Evolutionary conservation across 2,329 filamentous ascomycete species (phyloP).

Genomic region (Claviceps spartinae): DNA sequence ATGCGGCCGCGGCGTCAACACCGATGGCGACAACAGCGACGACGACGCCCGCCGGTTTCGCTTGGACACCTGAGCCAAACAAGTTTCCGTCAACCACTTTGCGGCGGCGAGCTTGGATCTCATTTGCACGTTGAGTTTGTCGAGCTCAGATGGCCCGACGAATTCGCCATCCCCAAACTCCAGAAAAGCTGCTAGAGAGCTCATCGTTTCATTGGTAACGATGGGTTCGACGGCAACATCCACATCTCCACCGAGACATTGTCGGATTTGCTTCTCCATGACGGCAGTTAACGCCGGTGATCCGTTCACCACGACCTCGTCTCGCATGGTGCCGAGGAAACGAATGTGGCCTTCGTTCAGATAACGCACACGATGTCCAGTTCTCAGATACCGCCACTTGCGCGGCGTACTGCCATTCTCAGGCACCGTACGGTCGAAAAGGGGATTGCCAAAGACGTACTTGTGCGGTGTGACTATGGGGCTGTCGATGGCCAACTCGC

Average conservation of each 20-base stretch:
- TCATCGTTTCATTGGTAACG: conserved; percentile 28
- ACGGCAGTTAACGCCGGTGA: conserved; percentile 27
- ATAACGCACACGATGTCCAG: conserved; percentile 36
- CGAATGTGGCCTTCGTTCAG: conserved; percentile 34
- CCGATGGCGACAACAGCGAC: not conserved
- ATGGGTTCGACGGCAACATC: conserved; percentile 37
- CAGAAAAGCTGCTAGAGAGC: conserved; percentile 34
- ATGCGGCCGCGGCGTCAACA: conserved; percentile 19
- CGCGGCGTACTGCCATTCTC: conserved; percentile 12
- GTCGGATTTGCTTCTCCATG: conserved; percentile 33
- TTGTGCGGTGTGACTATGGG: conserved; percentile 22
- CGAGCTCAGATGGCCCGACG: conserved; percentile 24
- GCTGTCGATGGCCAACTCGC: conserved; percentile 48
- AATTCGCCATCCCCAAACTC: conserved; percentile 30
- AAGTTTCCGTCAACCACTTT: conserved; percentile 29
- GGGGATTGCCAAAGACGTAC: conserved; percentile 17
- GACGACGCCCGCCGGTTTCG: conserved; percentile 15
- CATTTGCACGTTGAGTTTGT: conserved; percentile 24
- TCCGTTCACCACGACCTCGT: conserved; percentile 27
- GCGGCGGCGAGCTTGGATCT: conserved; percentile 29
- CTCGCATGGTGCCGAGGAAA: conserved; percentile 30
- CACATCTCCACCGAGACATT: conserved; percentile 30
- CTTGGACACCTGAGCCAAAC: conserved; percentile 19
- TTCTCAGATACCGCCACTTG: conserved; percentile 31
- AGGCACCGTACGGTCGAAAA: conserved; percentile 12